Evolutionary conservation across 129 eudicot species (phyloP), one percentile per base, ranked within the genome.

Genomic region (Flaveria ramosissima): DNA sequence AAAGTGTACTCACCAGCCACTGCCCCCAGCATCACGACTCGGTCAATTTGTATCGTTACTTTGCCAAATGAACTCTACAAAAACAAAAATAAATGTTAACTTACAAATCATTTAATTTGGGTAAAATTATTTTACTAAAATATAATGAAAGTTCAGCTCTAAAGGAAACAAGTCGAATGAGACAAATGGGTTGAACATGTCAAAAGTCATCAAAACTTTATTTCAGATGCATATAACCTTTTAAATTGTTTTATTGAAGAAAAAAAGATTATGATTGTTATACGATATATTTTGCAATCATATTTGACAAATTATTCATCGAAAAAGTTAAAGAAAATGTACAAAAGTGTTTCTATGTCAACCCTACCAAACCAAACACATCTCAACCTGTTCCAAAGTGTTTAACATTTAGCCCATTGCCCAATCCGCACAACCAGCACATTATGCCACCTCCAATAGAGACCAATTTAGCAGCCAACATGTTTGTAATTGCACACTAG

Each of bases 21-120:
- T 52, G 89, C 94, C 76, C 99, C 99, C 47, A 92, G 85, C 97
- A 92, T 88, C n/a, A 95, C 99, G 0, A 95, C 99, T 17, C 96
- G 90, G 83, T 95, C 99, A 76, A 95, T 95, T 83, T 91, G 99
- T 82, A 95, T 89, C 0, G 99, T 95, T 43, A 95, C 99, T 79
- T 95, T 95, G 17, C 99, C 99, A 55, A 91, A 95, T 45, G 99
- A 95, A 77, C 90, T 86, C 97, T 95, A 95, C 71, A 76, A 1
- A 32, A 17, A 71, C 3, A 55, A 9, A 62, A 63, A n/a, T 24
- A 48, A 48, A 62, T 7, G 27, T 20, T 16, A 24, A 20, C 65
- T 12, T 47, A 39, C 16, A 15, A 26, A 5, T 24, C 42, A 12
- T 2, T 14, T 57, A 4, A 20, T 60, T 61, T 26, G 42, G 3